phyloP scores from a whole-genome alignment of 192 early-diverging fungal species.

The Podila verticillata region DNA sequence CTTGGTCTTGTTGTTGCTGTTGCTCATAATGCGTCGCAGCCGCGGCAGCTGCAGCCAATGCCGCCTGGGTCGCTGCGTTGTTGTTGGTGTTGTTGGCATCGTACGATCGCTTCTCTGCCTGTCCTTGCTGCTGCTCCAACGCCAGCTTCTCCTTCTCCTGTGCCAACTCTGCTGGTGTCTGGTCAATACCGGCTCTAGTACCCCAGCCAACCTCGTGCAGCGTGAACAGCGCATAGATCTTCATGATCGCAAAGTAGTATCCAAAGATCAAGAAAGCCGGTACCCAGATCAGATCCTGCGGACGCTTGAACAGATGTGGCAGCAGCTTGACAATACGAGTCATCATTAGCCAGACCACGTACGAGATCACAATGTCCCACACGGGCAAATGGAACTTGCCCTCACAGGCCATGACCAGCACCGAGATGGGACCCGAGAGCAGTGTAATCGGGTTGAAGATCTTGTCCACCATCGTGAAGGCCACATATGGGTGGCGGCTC shows the following conservation, averaged over 20 bases:
- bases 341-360: conserved; percentile 70
- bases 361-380: conserved; percentile 70
- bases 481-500: conserved; percentile 73
- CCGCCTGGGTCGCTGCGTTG: conserved; percentile 22
- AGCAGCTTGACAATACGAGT: conserved; percentile 72
- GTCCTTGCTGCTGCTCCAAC: conserved; percentile 24
- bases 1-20: conserved; percentile 25
- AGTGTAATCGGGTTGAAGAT: conserved; percentile 78
- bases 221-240: conserved; percentile 76
- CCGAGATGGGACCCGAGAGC: conserved; percentile 69
- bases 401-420: conserved; percentile 58
- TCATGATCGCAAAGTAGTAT: conserved; percentile 76
- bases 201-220: conserved; percentile 78
- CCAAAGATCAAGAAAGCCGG: conserved; percentile 77
- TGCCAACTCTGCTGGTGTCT: conserved; percentile 50
- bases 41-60: conserved; percentile 21
- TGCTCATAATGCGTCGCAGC: conserved; percentile 8
- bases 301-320: conserved; percentile 71
- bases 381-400: conserved; percentile 58
- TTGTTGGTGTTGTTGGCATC: conserved; percentile 4
- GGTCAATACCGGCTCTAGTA: conserved; percentile 65
- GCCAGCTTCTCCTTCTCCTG: conserved; percentile 54
- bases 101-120: conserved; percentile 16
- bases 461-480: conserved; percentile 82
- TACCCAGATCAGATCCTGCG: conserved; percentile 69